Base-by-base conservation (phyloP, 352 stramenopile genomes). In the Halophytophthora polymorphica region DNA sequence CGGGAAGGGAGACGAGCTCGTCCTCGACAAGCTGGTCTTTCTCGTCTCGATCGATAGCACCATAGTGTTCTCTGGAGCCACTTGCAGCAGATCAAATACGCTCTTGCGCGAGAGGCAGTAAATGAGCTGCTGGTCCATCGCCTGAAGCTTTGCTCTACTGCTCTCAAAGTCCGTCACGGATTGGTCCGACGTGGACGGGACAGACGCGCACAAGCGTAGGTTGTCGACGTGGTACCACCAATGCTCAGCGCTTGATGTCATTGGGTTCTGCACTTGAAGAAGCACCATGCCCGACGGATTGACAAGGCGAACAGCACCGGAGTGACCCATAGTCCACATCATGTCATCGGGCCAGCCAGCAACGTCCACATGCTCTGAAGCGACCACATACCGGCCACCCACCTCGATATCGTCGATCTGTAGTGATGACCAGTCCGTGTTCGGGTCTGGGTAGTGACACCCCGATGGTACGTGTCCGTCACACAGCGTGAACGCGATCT, bases 401-500 rank as follows among this genome's bases (percentile, higher is more conserved):
- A 92, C 64, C 62, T 85, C 75, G 23, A 92, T 54, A 34, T 92
- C 82, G 54, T 92, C 82, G 33, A 88, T 73, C 55, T 90, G 78
- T 3, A 92, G 50, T 18, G 82, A 78, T 13, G 61, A 73, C 82
- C 82, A 92, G 54, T 92, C 82, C 0, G 79, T 89, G 21, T 88
- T 71, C 21, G 75, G 77, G 37, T 92, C 77, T n/a, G 82, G 82
- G 40, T 88, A 92, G 29, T 86, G 72, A 23, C 82, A 92, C 8
- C 82, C 82, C 8, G 82, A 86, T 0, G 82, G 82, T 0, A 92
- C 73, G 35, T 92, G 82, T 0, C 82, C 82, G 50, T 92, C 82
- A 44, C 82, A 92, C 2, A 92, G 44, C 3, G 82, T 92, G 50
- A 81, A 86, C 6, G 82, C 82, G 35, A 92, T 92, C 61, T 89